Evolutionary conservation across 1,284 basidiomycete species (phyloP), one percentile per base, ranked within the genome.

Genomic region (Peniophora sp.): DNA sequence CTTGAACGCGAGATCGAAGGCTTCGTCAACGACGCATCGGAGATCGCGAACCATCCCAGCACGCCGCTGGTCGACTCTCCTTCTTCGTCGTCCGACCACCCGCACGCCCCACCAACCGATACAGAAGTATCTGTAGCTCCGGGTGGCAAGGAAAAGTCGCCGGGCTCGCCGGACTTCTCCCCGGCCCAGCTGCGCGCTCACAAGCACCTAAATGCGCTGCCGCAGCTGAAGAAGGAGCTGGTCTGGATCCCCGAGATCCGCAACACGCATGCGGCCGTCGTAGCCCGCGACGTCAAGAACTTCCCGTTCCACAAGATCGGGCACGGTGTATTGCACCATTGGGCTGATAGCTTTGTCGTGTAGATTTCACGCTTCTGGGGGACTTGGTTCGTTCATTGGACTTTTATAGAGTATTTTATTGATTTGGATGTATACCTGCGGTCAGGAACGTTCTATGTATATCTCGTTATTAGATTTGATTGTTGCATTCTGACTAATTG

Each of bases 221-320:
- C 86, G 3, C 66, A 71, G 16, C 61, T 90, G 44, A 72, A 79
- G 66, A 90, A 89, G 63, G 76, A 85, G 58, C 65, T 74, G 14
- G 82, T 74, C 23, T 88, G 77, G 61, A 81, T 89, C 56, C 64
- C 72, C 19, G 67, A 68, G 2, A 70, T 81, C 39, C 61, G 67
- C 41, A 89, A 89, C 60, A 66, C 85, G 24, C 87, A 90, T 67
- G 83, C 73, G 10, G 70, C 78, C 52, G 84, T 90, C 56, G 71
- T 91, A 6, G 79, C 75, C 60, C 69, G 87, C 47, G 85, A 90
- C 57, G 63, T 79, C 50, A 70, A 79, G 60, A 64, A 70, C 39
- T 87, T 84, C 58, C 68, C 75, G 57, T 58, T 66, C 16, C 83
- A 88, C 58, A 66, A 71, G 47, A 61, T 67, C 20, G 88, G 87